These are phyloP conservation scores for Ustilago cynodontis DNA, from an alignment of 1,284 basidiomycete genomes.

Conservation along the genomic window DNA sequence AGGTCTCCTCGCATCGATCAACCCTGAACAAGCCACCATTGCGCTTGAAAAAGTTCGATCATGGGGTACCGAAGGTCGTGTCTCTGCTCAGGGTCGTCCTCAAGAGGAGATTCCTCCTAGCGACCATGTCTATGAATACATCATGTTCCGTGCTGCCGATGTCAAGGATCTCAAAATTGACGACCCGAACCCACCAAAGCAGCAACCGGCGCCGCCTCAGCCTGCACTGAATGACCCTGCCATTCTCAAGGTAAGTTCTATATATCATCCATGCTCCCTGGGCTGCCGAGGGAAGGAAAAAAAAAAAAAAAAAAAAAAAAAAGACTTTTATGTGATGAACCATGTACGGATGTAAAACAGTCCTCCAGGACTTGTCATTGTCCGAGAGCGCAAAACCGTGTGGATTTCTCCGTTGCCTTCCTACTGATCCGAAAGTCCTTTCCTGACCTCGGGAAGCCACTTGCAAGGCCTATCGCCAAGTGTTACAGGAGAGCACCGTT, in stretches of 20 bases:
- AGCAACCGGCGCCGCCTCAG: slow-evolving; percentile 32
- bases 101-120: slow-evolving; percentile 70
- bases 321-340: slow-evolving; percentile 66
- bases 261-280: background rate
- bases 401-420: slow-evolving; percentile 82
- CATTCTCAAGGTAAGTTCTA: slow-evolving; percentile 61
- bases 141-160: slow-evolving; percentile 71
- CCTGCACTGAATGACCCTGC: slow-evolving; percentile 60
- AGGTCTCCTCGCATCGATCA: slow-evolving; percentile 85
- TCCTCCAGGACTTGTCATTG: slow-evolving; percentile 71
- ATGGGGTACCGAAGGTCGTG: slow-evolving; percentile 86
- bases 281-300: background rate
- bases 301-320: background rate
- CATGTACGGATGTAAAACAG: slow-evolving; percentile 78
- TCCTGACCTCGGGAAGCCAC: slow-evolving; percentile 6
- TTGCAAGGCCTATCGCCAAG: background rate
- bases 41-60: slow-evolving; percentile 88
- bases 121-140: slow-evolving; percentile 74
- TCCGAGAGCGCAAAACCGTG: slow-evolving; percentile 80
- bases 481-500: background rate
- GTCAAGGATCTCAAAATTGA: slow-evolving; percentile 71
- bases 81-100: slow-evolving; percentile 73
- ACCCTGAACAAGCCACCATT: slow-evolving; percentile 84
- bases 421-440: slow-evolving; percentile 74
- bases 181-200: slow-evolving; percentile 63